Base-by-base conservation (phyloP, 768 basidiomycete genomes). In the Phaffia tasmanica region DNA sequence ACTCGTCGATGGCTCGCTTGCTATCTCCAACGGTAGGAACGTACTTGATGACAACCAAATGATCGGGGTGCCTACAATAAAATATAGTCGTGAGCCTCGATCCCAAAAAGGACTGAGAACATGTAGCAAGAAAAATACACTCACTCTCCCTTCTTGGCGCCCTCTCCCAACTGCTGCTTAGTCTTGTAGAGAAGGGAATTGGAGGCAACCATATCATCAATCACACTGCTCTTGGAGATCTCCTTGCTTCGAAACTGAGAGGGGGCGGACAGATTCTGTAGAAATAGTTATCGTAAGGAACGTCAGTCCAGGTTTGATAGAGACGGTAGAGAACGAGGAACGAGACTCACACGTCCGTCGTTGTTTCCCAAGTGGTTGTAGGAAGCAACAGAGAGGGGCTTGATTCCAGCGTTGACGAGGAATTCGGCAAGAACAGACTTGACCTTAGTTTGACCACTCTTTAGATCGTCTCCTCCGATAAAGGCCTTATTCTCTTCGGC, bases 1-100 rank as follows among this genome's bases (percentile, higher is more conserved):
- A 98, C 81, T 97, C 93, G 78, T 98, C 95, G 81, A 98, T 91
- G n/a, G 93, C 95, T 65, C 90, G 83, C 84, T 97, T 98, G 65
- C 88, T 89, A 80, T 98, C 95, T 49, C 94, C 93, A 35, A 94
- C 92, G 29, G 92, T 89, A 25, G 90, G 91, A 2, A 97, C 86
- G 72, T 94, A 94, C 81, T 94, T 94, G 56, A 72, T 71, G 48
- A 71, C 64, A 63, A 97, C 86, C 72, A 93, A 83, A 75, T 99
- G 94, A 77, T 97, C 93, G 32, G 94, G 94, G 77, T 97, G 92
- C 79, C 29, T 29, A 9, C 4, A 11, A 42, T n/a, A 11, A 42
- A 11, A 4, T 11, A 42, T 42, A 42, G 35, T 42, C 35, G 35
- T 42, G 35, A 42, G 35, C 35, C 35, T 42, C 35, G 35, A 11